Conservation (phyloP, 495 filamentous ascomycete genomes). For the Penicillium soppii region DNA sequence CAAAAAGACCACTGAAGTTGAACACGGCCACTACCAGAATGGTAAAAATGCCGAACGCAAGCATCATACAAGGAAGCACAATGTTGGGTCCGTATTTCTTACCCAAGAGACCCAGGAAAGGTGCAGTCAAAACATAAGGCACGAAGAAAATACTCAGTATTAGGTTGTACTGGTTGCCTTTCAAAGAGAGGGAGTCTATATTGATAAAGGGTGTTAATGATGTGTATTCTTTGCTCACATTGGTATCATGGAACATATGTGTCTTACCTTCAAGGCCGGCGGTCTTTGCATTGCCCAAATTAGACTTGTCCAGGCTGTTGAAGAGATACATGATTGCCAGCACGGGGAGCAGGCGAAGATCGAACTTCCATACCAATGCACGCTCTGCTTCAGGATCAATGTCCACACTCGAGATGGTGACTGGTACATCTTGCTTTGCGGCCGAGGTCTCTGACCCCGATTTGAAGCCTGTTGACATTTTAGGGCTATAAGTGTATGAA, state of each 20-base stretch:
- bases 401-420: slow-evolving; percentile 9
- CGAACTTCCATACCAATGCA: slow-evolving; percentile 50
- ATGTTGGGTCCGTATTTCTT: slow-evolving; percentile 63
- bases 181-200: slow-evolving; percentile 43
- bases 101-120: slow-evolving; percentile 60
- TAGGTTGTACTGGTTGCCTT: slow-evolving; percentile 63
- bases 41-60: slow-evolving; percentile 59
- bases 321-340: slow-evolving; percentile 67
- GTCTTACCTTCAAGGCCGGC: slow-evolving; percentile 51
- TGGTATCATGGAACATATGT: too few species aligned
- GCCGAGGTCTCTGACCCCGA: background rate
- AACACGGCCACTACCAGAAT: slow-evolving; percentile 51
- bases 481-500: background rate
- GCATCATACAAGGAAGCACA: slow-evolving; percentile 64
- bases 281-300: slow-evolving; percentile 70
- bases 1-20: slow-evolving; percentile 63
- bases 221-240: too few species aligned
- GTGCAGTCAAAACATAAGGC: slow-evolving; percentile 66
- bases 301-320: slow-evolving; percentile 64
- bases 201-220: background rate
- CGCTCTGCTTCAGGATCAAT: slow-evolving; percentile 22
- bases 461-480: background rate
- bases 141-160: slow-evolving; percentile 71
- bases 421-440: background rate
- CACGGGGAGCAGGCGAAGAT: slow-evolving; percentile 60